Evolutionary conservation across 1,139 yeast genomes (phyloP).

Genomic region (Geotrichum aggregatum): DNA sequence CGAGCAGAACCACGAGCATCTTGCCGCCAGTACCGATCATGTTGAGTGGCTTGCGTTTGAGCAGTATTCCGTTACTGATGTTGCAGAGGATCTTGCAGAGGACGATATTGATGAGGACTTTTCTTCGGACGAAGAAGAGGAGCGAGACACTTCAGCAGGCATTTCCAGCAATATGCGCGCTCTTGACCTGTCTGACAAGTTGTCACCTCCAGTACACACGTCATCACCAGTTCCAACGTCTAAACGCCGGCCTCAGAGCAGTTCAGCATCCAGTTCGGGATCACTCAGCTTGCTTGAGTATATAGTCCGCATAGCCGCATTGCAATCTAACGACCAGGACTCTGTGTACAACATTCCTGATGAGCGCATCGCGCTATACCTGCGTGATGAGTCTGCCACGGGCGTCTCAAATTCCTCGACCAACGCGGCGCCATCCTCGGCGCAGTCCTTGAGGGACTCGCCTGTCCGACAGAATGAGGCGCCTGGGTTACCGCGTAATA

Average conservation of each 20-base stretch:
- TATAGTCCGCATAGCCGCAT: constrained; percentile 54
- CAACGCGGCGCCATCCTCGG: constrained; percentile 13
- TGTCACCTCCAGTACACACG: background rate
- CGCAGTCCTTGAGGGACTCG: constrained; percentile 6
- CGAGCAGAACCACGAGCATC: constrained; percentile 3
- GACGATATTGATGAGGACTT: constrained; percentile 23
- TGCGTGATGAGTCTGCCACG: constrained; percentile 50
- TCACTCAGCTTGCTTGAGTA: constrained; percentile 64
- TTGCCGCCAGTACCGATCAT: constrained; percentile 19
- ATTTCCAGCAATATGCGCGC: background rate
- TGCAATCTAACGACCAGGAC: constrained; percentile 60
- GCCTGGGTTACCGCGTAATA: constrained; percentile 5
- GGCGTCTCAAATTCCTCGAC: background rate
- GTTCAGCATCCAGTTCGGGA: background rate
- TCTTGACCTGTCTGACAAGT: background rate
- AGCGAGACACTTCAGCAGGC: constrained; percentile 22
- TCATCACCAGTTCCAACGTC: background rate
- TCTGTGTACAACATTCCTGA: constrained; percentile 57
- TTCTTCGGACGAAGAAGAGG: constrained; percentile 23
- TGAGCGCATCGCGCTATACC: constrained; percentile 60
- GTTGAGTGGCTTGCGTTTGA: constrained; percentile 56
- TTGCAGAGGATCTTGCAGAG: constrained; percentile 32
- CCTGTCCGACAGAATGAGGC: constrained; percentile 7
- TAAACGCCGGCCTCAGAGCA: too few species aligned
- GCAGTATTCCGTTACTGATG: constrained; percentile 38